phyloP scores from a whole-genome alignment of 192 early-diverging fungal genomes.

The Coemansia sp. region DNA sequence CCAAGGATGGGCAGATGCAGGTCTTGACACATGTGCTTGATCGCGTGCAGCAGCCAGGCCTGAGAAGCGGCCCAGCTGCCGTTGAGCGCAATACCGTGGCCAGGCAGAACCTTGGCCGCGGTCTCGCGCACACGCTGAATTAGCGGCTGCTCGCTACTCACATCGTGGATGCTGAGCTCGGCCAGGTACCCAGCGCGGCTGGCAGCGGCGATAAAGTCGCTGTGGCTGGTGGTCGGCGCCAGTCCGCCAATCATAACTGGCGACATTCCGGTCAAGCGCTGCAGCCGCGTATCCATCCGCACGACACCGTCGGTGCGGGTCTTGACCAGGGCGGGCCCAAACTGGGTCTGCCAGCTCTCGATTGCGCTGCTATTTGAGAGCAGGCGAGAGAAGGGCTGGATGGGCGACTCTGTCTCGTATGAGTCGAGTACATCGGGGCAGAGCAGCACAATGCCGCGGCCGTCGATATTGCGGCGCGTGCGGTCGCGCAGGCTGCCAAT shows the following conservation, averaged over 20 bases:
- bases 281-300: conserved; percentile 82
- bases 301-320: conserved; percentile 55
- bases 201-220: conserved; percentile 79
- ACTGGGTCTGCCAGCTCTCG: conserved; percentile 76
- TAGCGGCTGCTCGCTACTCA: conserved; percentile 71
- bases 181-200: conserved; percentile 89
- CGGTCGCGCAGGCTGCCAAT: conserved; percentile 25
- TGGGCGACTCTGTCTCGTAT: too few relatives aligned
- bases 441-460: conserved; percentile 64
- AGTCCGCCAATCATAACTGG: conserved; percentile 89
- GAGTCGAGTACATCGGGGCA: background rate
- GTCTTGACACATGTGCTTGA: conserved; percentile 70
- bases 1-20: conserved; percentile 87
- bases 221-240: conserved; percentile 79
- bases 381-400: background rate
- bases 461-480: conserved; percentile 81
- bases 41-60: conserved; percentile 77
- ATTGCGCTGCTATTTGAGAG: background rate
- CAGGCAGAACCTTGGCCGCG: conserved; percentile 68
- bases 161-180: conserved; percentile 86
- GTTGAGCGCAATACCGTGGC: conserved; percentile 86
- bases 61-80: conserved; percentile 64
- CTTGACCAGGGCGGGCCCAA: conserved; percentile 71
- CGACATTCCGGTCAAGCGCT: conserved; percentile 77
- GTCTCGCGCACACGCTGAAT: conserved; percentile 69